Base-by-base conservation (phyloP, 805 yeast genomes). In the Cyberlindnera subsufficiens region DNA sequence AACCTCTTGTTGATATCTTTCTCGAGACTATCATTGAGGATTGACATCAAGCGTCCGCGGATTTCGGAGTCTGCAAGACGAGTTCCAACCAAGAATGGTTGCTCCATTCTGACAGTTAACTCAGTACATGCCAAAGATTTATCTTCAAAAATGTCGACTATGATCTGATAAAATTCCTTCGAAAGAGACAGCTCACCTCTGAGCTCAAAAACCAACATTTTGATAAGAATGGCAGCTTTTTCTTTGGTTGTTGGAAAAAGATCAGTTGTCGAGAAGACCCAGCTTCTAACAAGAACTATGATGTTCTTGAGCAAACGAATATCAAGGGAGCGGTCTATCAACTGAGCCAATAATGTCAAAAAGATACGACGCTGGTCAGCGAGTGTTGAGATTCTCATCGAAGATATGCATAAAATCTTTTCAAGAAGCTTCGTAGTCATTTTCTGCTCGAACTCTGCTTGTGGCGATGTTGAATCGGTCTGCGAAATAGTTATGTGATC, bases 341-440 rank as follows among this genome's bases (percentile, higher is more conserved):
- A 69, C 52, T 91, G 95, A 0, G 96, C 96, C 43, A 93, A 71
- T 6, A 90, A 68, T 0, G 95, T 81, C 49, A 93, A 65, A 59
- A 90, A 93, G 20, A 90, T 80, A 40, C 99, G 75, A 46, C 99
- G 77, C 56, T 91, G 96, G 53, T 93, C 99, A 2, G 96, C 97
- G 20, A 95, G 68, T n/a, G 77, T 74, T 0, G 95, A 78, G 5
- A 93, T 86, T 51, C 97, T 77, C 70, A 77, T 74, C 0, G 96
- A 79, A 1, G 91, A 79, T 40, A 91, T 72, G 49, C 82, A 81
- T 41, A 93, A 67, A 20, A 88, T 78, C 60, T 84, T 85, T 45
- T 84, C 88, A 36, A 93, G 66, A 30, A 89, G 64, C 45, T 75
- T 78, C 0, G 93, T 82, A 0, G 95, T 84, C 72, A 85, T 82